Evolutionary conservation across 2,329 filamentous ascomycete genomes (phyloP).

Genomic region (Trichoderma sp.): DNA sequence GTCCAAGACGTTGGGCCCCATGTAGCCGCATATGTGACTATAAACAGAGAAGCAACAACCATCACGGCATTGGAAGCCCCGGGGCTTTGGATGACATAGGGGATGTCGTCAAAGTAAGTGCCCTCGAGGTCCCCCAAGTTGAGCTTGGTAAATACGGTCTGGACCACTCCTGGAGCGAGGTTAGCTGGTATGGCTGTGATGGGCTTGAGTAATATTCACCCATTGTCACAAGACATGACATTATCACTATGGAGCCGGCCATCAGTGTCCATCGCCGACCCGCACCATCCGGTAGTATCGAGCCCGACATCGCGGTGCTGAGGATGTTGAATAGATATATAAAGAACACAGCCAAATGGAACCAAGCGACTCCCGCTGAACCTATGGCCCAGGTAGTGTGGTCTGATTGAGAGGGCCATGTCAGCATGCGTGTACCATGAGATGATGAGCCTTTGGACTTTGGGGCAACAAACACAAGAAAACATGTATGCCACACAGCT

Average conservation of each 20-base stretch:
- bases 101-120: conserved; percentile 35
- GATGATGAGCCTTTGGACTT: not conserved
- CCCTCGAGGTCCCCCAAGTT: not conserved
- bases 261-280: conserved; percentile 60
- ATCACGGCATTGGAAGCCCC: conserved; percentile 62
- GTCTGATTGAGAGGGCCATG: conserved; percentile 37
- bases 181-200: not conserved
- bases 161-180: not conserved
- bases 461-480: not conserved
- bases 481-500: conserved; percentile 58
- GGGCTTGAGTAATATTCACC: conserved; percentile 38
- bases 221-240: conserved; percentile 62
- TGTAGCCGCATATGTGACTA: conserved; percentile 47
- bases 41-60: conserved; percentile 63
- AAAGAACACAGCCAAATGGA: conserved; percentile 53
- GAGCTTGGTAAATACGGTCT: not conserved
- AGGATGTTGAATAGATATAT: conserved; percentile 62
- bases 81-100: conserved; percentile 58
- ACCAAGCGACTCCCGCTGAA: conserved; percentile 58
- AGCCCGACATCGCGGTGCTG: conserved; percentile 58
- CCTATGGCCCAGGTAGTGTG: conserved; percentile 64
- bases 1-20: conserved; percentile 50
- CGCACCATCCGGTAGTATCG: conserved; percentile 60
- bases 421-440: conserved; percentile 47
- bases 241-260: conserved; percentile 58